phyloP scores from a whole-genome alignment of 192 early-diverging fungal genomes.

The Phlyctochytrium arcticum region DNA sequence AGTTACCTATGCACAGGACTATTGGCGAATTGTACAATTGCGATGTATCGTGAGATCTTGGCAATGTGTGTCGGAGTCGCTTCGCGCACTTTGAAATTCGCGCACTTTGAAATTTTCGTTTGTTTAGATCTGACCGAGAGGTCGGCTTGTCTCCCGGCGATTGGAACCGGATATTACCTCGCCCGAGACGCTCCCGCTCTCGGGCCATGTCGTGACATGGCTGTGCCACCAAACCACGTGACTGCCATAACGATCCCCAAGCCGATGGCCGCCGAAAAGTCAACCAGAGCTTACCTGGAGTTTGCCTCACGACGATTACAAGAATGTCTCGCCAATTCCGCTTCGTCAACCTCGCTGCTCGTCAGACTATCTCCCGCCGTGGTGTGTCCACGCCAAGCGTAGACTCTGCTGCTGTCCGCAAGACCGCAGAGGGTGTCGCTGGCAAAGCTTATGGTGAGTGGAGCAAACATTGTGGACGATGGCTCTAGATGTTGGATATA shows the following conservation, averaged over 20 bases:
- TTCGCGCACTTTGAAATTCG: no score
- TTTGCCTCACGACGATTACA: background rate
- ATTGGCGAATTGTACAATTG: no score
- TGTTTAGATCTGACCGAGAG: no score
- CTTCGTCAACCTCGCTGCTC: constrained; percentile 15
- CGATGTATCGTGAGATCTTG: no score
- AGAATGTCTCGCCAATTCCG: constrained; percentile 19
- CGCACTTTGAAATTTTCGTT: no score
- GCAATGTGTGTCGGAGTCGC: no score
- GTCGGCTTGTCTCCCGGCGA: no score
- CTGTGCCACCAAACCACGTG: background rate
- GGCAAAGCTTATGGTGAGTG: constrained; percentile 13
- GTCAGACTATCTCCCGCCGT: constrained; percentile 20
- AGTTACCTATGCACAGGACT: no score
- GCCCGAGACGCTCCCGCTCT: no score
- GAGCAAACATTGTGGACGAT: background rate
- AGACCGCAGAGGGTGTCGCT: constrained; percentile 10
- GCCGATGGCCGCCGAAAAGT: background rate
- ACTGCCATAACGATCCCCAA: background rate
- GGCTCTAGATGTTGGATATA: background rate
- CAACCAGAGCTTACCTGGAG: background rate
- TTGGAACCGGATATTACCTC: no score
- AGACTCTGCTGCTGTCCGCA: constrained; percentile 15
- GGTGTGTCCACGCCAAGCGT: constrained; percentile 14
- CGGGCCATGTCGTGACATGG: background rate